phyloP scores from a whole-genome alignment of 495 filamentous ascomycete species.

The Penicillium parvum region DNA sequence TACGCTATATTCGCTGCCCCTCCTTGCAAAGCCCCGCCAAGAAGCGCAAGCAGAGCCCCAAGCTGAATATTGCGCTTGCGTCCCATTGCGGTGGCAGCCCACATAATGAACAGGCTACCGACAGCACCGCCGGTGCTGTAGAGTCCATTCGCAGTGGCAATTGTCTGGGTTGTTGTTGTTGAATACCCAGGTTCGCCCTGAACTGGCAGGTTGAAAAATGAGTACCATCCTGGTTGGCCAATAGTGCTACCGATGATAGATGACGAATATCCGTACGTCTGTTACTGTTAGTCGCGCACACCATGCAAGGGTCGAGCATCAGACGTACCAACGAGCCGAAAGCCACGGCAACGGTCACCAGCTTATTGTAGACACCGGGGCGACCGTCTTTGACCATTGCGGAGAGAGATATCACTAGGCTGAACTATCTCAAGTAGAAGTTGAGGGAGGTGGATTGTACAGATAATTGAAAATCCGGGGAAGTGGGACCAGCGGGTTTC shows the following conservation, averaged over 20 bases:
- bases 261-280: conserved; percentile 46
- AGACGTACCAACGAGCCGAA: conserved; percentile 34
- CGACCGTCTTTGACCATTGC: too few species aligned
- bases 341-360: conserved; percentile 36
- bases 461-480: too few species aligned
- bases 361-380: conserved; percentile 30
- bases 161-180: conserved; percentile 41
- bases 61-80: conserved; percentile 43
- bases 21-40: conserved; percentile 44
- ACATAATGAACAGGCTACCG: conserved; percentile 40
- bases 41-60: conserved; percentile 37
- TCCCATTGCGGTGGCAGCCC: conserved; percentile 39
- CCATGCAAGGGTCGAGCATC: too few species aligned
- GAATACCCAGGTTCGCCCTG: conserved; percentile 39
- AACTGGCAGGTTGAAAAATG: conserved; percentile 38
- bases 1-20: conserved; percentile 40
- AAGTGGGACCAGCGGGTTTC: too few species aligned
- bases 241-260: conserved; percentile 50
- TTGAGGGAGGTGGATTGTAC: too few species aligned
- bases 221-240: conserved; percentile 50
- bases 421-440: too few species aligned
- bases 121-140: conserved; percentile 44
- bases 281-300: too few species aligned
- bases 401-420: too few species aligned
- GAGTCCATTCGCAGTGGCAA: conserved; percentile 48